Evolutionary conservation across 1,139 yeast species (phyloP), one percentile per base, ranked within the genome.

Genomic region (Yamadazyma friedrichii): DNA sequence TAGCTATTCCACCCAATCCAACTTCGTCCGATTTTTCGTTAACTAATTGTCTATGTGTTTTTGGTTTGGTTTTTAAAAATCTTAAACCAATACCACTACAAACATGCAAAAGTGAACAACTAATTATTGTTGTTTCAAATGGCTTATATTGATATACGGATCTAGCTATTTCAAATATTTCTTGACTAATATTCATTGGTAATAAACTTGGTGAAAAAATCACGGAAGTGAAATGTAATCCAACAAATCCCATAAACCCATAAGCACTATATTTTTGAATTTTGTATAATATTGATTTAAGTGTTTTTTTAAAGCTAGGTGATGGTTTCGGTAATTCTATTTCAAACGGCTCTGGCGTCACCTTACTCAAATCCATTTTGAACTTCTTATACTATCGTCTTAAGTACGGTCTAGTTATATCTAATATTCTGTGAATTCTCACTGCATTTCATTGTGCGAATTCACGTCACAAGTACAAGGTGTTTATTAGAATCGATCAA

Each of bases 261-360:
- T 78, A 74, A 0, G 88, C 80, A 17, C 87, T 77, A 58, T 80
- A 82, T 53, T 79, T 78, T 58, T 86, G 95, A 12, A 53, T 38
- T 39, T 53, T 55, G 26, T 39, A 42, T 15, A 58, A 46, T 3
- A 45, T 42, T 4, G 44, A 36, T 12, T 46, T 28, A 5, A 52
- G 31, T 15, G 47, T 45, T 34, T 42, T 47, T 27, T 17, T 43
- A 15, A 41, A 36, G 9, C 42, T 29, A 2, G 34, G 32, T 24
- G 30, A 31, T 11, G 36, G 20, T 9, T 38, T 27, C 9, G 30
- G 13, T 2, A 32, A 38, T 3, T 49, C 54, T 9, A 51, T 31
- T 8, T 42, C 44, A 5, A 54, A 39, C 5, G 62, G 61, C 27
- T 43, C 49, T 2, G 62, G 62, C 13, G 33, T 39, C 8, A 53